Evolutionary conservation across 768 basidiomycete genomes (phyloP), one percentile per base, ranked within the genome.

Genomic region (Leccinum arenicola): DNA sequence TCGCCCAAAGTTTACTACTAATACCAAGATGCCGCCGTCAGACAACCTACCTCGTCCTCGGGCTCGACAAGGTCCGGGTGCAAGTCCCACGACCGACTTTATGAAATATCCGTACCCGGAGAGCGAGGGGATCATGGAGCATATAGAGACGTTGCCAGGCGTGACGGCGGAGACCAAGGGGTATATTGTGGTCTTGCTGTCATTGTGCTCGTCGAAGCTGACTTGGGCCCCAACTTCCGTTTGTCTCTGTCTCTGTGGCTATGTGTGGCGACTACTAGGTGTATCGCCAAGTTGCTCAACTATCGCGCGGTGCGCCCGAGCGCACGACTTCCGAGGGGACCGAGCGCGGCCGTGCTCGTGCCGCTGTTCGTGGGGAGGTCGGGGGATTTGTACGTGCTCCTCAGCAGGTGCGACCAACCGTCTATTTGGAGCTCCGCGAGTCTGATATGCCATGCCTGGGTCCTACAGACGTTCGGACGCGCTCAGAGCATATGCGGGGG

Each of bases 321-420:
- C 56, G 82, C 61, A 65, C 72, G 55, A 23, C 76, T 82, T 53
- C 90, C 90, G 0, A 78, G 84, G 12, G 80, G 83, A 7, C 74
- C 81, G 52, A 80, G 82, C 54, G 88, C 92, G 0, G 90, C 90
- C 0, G 92, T 94, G 1, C 80, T 94, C 10, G 88, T 94, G 1
- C 90, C 91, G 11, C 67, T 96, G 52, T 96, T 96, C 60, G 85
- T 93, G 3, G 94, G 94, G 0, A 77, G 93, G 7, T 78, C 80
- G 31, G 93, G 94, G 6, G 91, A 95, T 64, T 67, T 96, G 25
- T 91, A 94, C 64, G 94, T 95, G 4, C 69, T 95, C 31, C 79
- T 95, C n/a, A 92, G 84, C 66, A 79, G 87, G 91, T 90, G 68
- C 66, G 88, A 77, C 56, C 6, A 17, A n/a, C 8, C 8, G 17